phyloP scores from a whole-genome alignment of 1,139 yeast species.

The Hyphopichia burtonii region DNA sequence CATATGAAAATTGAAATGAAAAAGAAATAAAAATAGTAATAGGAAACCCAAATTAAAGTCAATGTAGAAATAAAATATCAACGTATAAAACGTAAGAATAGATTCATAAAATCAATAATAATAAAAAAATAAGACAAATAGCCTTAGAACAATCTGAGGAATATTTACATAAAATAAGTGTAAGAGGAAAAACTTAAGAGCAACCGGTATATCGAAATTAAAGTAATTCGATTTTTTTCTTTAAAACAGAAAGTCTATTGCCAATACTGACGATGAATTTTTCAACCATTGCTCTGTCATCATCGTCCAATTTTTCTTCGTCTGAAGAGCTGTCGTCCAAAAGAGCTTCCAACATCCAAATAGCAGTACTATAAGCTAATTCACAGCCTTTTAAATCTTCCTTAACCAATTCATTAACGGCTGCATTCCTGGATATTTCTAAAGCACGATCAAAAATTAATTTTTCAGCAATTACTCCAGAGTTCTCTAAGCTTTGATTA shows the following conservation, averaged over 20 bases:
- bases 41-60: neutral
- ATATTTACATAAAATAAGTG: neutral
- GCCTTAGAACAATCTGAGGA: neutral
- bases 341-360: slow-evolving; percentile 93
- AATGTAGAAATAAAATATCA: neutral
- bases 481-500: slow-evolving; percentile 4
- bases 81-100: neutral
- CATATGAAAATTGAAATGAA: neutral
- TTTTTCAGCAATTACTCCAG: slow-evolving; percentile 65
- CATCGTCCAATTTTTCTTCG: slow-evolving; percentile 54
- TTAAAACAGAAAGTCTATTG: slow-evolving; percentile 60
- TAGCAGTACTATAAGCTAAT: slow-evolving; percentile 82
- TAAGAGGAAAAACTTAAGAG: neutral
- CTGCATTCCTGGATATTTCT: slow-evolving; percentile 90
- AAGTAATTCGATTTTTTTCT: slow-evolving; percentile 34
- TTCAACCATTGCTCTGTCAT: slow-evolving; percentile 73
- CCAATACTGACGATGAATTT: slow-evolving; percentile 76
- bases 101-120: neutral
- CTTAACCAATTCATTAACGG: slow-evolving; percentile 77
- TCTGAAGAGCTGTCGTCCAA: slow-evolving; percentile 52
- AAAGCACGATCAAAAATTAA: slow-evolving; percentile 88
- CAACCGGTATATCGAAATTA: too few relatives aligned
- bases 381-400: slow-evolving; percentile 81
- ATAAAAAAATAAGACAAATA: neutral
- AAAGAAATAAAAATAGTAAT: neutral